Percentiles rank a stretch among this genome's conserved stretches.
These are phyloP conservation scores for Camellia japonica DNA, from an alignment of 148 eudicot species.

Conservation along the genomic window DNA sequence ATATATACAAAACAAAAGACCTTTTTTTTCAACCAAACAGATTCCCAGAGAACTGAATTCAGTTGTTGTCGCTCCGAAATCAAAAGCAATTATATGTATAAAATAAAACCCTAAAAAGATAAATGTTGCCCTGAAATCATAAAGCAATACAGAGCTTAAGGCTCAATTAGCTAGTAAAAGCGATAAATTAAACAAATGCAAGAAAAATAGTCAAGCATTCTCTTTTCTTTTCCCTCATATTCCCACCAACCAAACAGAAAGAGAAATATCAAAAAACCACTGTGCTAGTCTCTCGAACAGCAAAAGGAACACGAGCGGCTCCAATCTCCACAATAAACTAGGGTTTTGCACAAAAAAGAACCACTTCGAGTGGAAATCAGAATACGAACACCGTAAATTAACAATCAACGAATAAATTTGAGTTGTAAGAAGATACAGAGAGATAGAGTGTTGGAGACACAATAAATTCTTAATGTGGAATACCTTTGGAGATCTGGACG, in stretches of 20 bases:
- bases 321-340: neutral
- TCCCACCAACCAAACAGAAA: neutral
- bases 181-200: neutral
- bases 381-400: neutral
- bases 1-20: too few relatives aligned
- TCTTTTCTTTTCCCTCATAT: neutral
- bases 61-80: neutral
- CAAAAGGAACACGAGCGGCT: neutral
- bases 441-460: neutral
- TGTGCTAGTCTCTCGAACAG: neutral
- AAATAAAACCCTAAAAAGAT: neutral
- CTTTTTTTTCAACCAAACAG: neutral
- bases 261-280: neutral
- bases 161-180: neutral
- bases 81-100: neutral
- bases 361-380: neutral
- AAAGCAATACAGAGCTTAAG: too few relatives aligned
- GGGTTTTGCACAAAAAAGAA: constrained; percentile 9
- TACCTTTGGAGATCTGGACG: constrained; percentile 63
- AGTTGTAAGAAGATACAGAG: neutral
- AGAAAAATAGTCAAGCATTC: neutral
- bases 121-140: too few relatives aligned
- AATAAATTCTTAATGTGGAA: neutral
- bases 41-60: neutral
- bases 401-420: neutral